Percentiles rank a stretch among this genome's conserved stretches.
Evolutionary conservation across 2,329 filamentous ascomycete genomes (phyloP).

Genomic region (Dryadomyces quercus-mongolicae): DNA sequence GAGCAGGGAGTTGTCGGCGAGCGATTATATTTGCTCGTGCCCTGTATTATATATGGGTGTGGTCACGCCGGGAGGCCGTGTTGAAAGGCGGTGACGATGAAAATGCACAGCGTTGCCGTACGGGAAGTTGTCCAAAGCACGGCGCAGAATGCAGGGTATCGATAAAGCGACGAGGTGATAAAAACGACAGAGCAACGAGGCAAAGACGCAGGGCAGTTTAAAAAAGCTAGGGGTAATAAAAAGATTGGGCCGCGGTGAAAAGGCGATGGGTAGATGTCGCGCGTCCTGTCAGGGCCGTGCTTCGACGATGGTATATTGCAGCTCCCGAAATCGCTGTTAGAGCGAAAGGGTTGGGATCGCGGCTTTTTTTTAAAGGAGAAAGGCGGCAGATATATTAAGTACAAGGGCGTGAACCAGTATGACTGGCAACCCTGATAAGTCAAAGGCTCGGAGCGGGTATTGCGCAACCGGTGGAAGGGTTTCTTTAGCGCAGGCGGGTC

Average conservation of each 20-base stretch:
- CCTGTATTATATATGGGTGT: too few species aligned
- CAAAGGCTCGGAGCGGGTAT: background rate
- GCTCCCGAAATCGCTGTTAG: background rate
- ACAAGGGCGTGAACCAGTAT: background rate
- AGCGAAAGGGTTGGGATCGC: background rate
- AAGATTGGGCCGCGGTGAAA: background rate
- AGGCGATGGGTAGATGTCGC: background rate
- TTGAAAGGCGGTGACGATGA: background rate
- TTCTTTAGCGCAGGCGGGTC: background rate
- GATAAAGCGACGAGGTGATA: background rate
- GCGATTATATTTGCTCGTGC: too few species aligned
- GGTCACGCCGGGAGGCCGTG: too few species aligned
- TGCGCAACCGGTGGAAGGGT: background rate
- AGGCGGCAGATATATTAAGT: background rate
- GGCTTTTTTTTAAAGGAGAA: background rate
- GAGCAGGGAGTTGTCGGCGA: too few species aligned
- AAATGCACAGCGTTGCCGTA: background rate
- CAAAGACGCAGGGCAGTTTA: background rate
- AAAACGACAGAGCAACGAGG: background rate
- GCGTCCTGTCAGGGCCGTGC: background rate
- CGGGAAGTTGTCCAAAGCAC: background rate
- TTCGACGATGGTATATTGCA: background rate
- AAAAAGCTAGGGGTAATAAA: background rate
- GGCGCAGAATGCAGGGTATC: background rate
- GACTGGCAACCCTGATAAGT: background rate